Evolutionary conservation across 2,329 filamentous ascomycete genomes (phyloP).

Genomic region (Gnomoniopsis sp.): DNA sequence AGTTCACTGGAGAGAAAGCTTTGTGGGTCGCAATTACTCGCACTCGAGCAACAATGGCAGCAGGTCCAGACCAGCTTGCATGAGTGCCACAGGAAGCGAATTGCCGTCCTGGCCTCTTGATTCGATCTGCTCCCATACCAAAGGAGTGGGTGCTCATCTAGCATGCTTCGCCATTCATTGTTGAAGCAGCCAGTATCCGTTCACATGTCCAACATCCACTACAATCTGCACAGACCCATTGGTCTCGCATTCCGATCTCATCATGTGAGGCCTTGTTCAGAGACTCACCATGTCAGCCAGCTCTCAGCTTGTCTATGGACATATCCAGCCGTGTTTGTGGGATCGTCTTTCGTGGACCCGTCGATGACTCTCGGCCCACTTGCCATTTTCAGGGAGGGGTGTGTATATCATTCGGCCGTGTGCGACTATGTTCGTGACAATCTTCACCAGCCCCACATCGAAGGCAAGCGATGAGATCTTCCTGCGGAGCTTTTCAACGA

Average conservation of each 20-base stretch:
- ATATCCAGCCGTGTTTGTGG: neutral
- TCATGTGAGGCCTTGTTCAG: conserved; percentile 23
- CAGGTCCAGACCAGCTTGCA: conserved; percentile 2
- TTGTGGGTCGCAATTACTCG: conserved; percentile 2
- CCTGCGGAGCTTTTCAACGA: conserved; percentile 11
- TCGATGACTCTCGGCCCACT: conserved; percentile 11
- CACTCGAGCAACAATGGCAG: neutral
- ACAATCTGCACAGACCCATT: conserved; percentile 10
- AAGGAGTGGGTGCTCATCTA: conserved; percentile 13
- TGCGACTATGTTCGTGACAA: conserved; percentile 11
- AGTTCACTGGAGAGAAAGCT: neutral
- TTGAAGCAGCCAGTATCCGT: conserved; percentile 6
- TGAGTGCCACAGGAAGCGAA: conserved; percentile 10
- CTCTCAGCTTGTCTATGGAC: neutral
- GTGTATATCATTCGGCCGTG: conserved; percentile 11
- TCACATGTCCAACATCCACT: conserved; percentile 17
- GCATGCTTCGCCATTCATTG: conserved; percentile 15
- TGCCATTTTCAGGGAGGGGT: conserved; percentile 10
- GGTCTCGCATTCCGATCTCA: conserved; percentile 20
- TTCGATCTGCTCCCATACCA: conserved; percentile 5
- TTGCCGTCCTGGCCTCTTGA: conserved; percentile 6
- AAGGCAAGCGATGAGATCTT: conserved; percentile 11
- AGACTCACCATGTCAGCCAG: neutral
- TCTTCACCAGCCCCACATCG: conserved; percentile 15
- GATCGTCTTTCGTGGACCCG: conserved; percentile 7